Conservation (phyloP, 1,139 yeast genomes). For the Geotrichum citri-aurantii region DNA sequence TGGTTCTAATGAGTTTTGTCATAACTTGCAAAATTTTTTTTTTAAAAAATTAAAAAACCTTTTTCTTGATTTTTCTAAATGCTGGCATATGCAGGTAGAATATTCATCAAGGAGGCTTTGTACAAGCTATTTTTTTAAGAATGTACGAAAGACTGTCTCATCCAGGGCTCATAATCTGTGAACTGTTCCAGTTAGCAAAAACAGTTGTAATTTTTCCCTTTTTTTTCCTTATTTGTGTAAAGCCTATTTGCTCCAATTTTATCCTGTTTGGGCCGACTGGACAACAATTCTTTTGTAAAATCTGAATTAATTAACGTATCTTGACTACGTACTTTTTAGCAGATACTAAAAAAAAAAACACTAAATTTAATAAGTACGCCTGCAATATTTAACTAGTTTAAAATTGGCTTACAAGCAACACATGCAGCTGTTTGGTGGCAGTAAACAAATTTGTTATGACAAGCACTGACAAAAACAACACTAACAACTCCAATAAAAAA, state of each 20-base stretch:
- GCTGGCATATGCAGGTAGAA: not conserved
- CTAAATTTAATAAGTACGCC: no score
- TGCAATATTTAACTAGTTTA: no score
- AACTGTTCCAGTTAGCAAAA: not conserved
- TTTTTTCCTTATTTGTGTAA: not conserved
- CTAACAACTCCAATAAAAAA: no score
- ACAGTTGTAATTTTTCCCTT: not conserved
- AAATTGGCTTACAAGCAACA: no score
- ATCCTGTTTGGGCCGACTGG: not conserved
- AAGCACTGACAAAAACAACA: no score
- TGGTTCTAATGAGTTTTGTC: no score
- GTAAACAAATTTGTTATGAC: no score
- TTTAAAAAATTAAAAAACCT: not conserved
- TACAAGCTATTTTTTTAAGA: not conserved
- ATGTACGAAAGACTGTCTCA: not conserved
- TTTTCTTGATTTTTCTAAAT: not conserved
- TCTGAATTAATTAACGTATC: no score
- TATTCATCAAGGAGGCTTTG: not conserved
- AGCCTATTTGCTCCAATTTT: not conserved
- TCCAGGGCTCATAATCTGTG: not conserved
- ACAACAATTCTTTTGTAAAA: not conserved
- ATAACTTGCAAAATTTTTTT: no score
- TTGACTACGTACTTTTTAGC: no score
- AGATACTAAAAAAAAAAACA: no score
- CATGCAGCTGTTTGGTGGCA: no score